phyloP scores from a whole-genome alignment of 1,284 basidiomycete species.

The Nidula niveotomentosa region DNA sequence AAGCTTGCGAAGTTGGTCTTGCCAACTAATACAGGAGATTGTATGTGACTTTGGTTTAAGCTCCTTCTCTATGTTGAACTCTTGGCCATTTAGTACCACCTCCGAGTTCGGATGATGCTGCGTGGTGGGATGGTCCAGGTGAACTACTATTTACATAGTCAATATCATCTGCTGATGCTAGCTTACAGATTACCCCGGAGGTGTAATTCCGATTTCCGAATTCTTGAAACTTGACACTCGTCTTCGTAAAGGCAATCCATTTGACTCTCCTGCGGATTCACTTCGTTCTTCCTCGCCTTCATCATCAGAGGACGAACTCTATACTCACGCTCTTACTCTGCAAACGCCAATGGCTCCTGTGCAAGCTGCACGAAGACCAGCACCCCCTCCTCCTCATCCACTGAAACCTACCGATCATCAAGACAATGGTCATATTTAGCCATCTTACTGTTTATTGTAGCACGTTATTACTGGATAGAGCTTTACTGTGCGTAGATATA shows the following conservation, averaged over 20 bases:
- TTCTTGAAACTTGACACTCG: slow-evolving; percentile 28
- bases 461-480: no score
- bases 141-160: slow-evolving; percentile 14
- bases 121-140: slow-evolving; percentile 81
- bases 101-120: slow-evolving; percentile 71
- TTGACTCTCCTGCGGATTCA: slow-evolving; percentile 64
- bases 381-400: slow-evolving; percentile 37
- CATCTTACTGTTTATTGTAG: no score
- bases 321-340: slow-evolving; percentile 63
- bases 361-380: slow-evolving; percentile 29
- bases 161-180: slow-evolving; percentile 2
- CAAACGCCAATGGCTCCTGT: slow-evolving; percentile 57
- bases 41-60: slow-evolving; percentile 11
- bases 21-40: slow-evolving; percentile 37
- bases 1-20: slow-evolving; percentile 56
- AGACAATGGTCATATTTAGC: not conserved
- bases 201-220: slow-evolving; percentile 55
- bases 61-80: no score
- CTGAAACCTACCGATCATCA: slow-evolving; percentile 13
- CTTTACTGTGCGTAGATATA: no score
- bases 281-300: slow-evolving; percentile 71
- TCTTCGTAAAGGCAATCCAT: slow-evolving; percentile 55
- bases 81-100: slow-evolving; percentile 57
- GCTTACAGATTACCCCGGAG: slow-evolving; percentile 58
- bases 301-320: slow-evolving; percentile 81